These are phyloP conservation scores for Oryza brachyantha DNA, from an alignment of 176 grass and related monocot genomes.

Conservation along the genomic window DNA sequence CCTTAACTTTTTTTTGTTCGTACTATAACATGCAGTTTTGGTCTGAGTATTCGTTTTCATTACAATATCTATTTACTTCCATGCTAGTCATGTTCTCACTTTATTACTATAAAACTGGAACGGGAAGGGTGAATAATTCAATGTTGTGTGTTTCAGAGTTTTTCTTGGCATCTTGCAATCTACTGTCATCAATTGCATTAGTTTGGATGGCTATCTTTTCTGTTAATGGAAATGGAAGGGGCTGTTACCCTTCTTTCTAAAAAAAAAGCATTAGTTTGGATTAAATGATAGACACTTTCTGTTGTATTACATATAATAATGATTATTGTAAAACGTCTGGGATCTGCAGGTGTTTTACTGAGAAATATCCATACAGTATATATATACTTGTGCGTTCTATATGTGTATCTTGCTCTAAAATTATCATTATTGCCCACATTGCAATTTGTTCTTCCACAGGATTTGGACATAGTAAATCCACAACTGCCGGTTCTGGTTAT, in stretches of 20 bases:
- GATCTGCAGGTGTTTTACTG: neutral
- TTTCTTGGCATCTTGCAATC: neutral
- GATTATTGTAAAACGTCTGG: neutral
- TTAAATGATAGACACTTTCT: neutral
- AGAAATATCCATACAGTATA: neutral
- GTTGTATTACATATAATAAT: neutral
- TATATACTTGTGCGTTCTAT: neutral
- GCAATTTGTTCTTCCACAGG: constrained; percentile 37
- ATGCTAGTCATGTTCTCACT: neutral
- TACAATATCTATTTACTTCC: neutral
- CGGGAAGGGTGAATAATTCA: neutral
- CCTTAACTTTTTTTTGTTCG: too few relatives aligned
- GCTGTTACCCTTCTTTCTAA: too few relatives aligned
- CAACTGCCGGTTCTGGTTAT: constrained; percentile 23
- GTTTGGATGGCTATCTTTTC: too few relatives aligned
- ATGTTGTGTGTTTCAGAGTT: neutral
- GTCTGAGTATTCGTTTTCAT: neutral
- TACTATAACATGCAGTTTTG: neutral
- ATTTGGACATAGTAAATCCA: constrained; percentile 53
- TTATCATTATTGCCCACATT: neutral
- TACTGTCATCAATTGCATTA: neutral
- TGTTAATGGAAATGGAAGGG: too few relatives aligned
- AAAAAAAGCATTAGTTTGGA: neutral
- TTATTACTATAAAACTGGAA: neutral
- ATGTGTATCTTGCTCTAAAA: neutral